Conservation (phyloP, 768 basidiomycete species). For the Termitomyces sp. region DNA sequence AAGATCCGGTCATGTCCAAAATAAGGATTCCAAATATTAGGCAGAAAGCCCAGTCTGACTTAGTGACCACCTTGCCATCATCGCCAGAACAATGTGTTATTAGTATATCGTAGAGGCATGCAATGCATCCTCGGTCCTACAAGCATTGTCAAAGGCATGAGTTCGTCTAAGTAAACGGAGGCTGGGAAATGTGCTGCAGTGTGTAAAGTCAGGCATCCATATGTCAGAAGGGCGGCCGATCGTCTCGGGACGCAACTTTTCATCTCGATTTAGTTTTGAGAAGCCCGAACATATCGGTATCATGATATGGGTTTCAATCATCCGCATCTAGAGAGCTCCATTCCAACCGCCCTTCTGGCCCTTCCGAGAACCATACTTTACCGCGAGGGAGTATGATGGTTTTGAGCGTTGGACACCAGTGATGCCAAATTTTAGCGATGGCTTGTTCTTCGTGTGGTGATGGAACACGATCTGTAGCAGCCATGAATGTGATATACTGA, state of each 20-base stretch:
- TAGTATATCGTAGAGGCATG: not conserved
- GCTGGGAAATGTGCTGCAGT: not conserved
- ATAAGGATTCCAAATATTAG: no score
- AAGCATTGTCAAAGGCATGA: not conserved
- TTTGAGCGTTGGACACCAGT: slow-evolving; percentile 51
- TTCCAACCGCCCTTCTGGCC: slow-evolving; percentile 19
- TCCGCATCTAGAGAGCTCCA: slow-evolving; percentile 11
- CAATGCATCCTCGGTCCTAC: not conserved
- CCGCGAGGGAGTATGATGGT: slow-evolving; percentile 64
- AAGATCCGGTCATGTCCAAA: no score
- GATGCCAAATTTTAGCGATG: slow-evolving; percentile 51
- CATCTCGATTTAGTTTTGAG: not conserved
- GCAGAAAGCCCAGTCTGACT: no score
- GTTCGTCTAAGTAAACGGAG: not conserved
- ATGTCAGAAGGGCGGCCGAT: not conserved
- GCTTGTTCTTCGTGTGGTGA: slow-evolving; percentile 35
- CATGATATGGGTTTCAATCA: not conserved
- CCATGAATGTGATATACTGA: slow-evolving; percentile 59
- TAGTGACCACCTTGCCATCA: not conserved
- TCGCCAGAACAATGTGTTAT: not conserved
- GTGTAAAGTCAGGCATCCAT: not conserved
- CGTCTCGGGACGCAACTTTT: not conserved
- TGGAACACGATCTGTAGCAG: slow-evolving; percentile 26
- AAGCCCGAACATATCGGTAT: not conserved
- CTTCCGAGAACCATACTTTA: slow-evolving; percentile 50